Percentiles rank a stretch among this genome's conserved stretches.
Conservation (phyloP, 257 asterid genomes). For the Gentiana dahurica region DNA sequence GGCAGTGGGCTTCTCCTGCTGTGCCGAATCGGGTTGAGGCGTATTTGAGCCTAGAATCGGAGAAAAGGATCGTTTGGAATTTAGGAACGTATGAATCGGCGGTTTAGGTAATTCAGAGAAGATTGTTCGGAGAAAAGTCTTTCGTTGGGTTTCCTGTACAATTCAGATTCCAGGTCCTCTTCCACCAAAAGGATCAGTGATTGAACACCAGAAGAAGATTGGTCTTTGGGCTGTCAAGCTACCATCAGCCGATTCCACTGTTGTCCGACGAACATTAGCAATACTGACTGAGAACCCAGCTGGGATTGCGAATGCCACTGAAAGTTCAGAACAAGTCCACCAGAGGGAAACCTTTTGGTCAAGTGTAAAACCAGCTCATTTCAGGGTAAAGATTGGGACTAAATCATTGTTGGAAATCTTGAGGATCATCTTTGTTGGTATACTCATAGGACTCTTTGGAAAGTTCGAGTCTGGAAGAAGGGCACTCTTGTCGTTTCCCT, state of each 20-base stretch:
- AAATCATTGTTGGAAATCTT: conserved; percentile 46
- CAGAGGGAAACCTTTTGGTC: conserved; percentile 74
- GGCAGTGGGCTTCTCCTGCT: conserved; percentile 50
- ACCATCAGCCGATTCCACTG: conserved; percentile 78
- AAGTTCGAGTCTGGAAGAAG: conserved; percentile 39
- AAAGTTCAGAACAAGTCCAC: conserved; percentile 28
- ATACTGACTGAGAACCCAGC: conserved; percentile 44
- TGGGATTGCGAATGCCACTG: conserved; percentile 59
- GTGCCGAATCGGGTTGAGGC: conserved; percentile 68
- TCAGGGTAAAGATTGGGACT: conserved; percentile 57
- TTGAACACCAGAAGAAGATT: conserved; percentile 57
- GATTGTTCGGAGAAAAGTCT: too few relatives aligned
- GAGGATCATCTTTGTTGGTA: conserved; percentile 38
- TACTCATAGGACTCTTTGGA: conserved; percentile 51
- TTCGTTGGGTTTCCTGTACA: conserved; percentile 1
- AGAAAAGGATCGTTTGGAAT: conserved; percentile 54
- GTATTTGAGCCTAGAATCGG: conserved; percentile 73
- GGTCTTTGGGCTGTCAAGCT: conserved; percentile 68
- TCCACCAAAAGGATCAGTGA: conserved; percentile 44
- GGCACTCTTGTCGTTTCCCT: conserved; percentile 59
- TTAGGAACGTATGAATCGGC: conserved; percentile 69
- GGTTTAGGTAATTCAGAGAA: too few relatives aligned
- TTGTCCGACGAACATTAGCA: conserved; percentile 58
- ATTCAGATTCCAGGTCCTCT: conserved; percentile 74
- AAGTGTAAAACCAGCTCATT: conserved; percentile 61